Evolutionary conservation across 2,329 filamentous ascomycete genomes (phyloP).

Genomic region (Ophiostoma ulmi): DNA sequence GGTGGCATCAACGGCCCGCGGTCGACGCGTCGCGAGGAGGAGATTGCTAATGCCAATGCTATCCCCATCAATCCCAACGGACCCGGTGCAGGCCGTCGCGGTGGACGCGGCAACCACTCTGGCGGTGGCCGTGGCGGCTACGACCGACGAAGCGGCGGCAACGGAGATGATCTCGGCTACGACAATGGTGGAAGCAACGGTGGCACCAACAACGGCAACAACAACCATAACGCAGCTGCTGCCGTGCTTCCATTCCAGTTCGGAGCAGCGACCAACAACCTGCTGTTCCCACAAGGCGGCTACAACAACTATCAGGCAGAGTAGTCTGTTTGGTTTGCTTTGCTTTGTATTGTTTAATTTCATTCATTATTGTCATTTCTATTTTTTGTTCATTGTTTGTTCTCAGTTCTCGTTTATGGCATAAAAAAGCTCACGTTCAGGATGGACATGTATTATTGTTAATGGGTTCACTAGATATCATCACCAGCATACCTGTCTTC

Average conservation of each 20-base stretch:
- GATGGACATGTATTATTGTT: conserved; percentile 4
- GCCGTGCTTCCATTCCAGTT: conserved; percentile 36
- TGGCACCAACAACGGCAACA: conserved; percentile 26
- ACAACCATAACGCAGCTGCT: conserved; percentile 29
- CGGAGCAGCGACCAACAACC: background rate
- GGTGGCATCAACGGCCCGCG: conserved; percentile 61
- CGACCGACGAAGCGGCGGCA: conserved; percentile 30
- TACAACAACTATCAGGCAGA: background rate
- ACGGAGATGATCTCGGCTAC: conserved; percentile 21
- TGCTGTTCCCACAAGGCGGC: background rate
- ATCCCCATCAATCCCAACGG: conserved; percentile 21
- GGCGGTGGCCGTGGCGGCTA: conserved; percentile 26
- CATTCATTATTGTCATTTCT: background rate
- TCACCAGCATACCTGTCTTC: conserved; percentile 4
- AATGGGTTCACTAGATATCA: background rate
- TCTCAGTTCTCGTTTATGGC: background rate
- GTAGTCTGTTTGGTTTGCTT: background rate
- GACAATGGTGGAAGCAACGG: conserved; percentile 30
- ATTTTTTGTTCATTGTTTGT: background rate
- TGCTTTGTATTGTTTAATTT: background rate
- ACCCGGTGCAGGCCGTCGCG: conserved; percentile 25
- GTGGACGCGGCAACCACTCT: conserved; percentile 23
- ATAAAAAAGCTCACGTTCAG: background rate
- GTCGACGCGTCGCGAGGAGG: conserved; percentile 47
- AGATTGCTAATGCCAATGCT: conserved; percentile 24